Base-by-base conservation (phyloP, 768 basidiomycete species). In the Mycena albidolilacea region DNA sequence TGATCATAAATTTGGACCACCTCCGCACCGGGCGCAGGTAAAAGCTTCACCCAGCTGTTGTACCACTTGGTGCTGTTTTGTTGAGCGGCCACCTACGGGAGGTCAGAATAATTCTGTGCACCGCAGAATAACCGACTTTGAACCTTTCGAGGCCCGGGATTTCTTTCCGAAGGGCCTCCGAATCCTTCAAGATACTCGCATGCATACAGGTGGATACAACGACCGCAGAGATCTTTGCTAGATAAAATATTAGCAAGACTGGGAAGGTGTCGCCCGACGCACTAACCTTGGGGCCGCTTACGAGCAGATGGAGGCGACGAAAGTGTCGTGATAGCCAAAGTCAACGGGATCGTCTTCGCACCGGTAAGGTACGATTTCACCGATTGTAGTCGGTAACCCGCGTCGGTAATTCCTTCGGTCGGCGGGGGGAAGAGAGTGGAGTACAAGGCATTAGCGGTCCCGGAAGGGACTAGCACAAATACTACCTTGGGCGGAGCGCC, bases 361-460 rank as follows among this genome's bases (percentile, higher is more conserved):
- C 80, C 81, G 50, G 79, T 67, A 43, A 93, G 78, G 77, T 87
- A 90, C 2, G 89, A 85, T 19, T 87, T 81, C 11, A 94, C 75
- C 3, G 92, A 92, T 74, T 84, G 86, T 43, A 94, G 83, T 69
- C 84, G 87, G 81, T 90, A 89, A 15, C 80, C 70, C 10, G 79
- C 55, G 30, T 82, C 69, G 17, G 81, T 68, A 35, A 68, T 69
- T 64, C 71, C 77, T 17, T 76, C 74, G 10, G 78, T 39, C 21
- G 71, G 58, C 0, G 90, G 88, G 0, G 91, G 91, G 81, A 93
- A 97, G 38, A 96, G 82, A 8, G 94, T 91, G 7, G 90, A 86
- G 81, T 93, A 97, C 43, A 98, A 86, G 0, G 97, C 97, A 80
- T 99, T 98, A 54, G 96, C 97, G n/a, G 96, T 97, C 35, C 96